Evolutionary conservation across 805 yeast genomes (phyloP), one percentile per base, ranked within the genome.

Genomic region (Starmerella asiatica): DNA sequence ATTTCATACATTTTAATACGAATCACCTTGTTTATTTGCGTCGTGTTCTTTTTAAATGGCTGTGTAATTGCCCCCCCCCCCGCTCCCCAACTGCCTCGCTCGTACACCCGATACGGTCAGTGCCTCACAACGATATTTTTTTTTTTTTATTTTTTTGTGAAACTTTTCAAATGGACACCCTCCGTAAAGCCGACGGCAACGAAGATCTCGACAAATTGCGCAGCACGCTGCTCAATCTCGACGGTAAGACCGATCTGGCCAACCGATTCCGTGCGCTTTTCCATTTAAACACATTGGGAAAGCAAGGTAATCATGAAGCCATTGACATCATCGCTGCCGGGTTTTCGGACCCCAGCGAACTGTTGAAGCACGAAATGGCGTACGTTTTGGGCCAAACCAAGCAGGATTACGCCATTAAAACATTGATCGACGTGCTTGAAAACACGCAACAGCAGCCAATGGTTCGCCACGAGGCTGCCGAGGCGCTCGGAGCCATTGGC

Each of bases 391-490:
- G 99, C 34, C 99, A 91, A 63, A 86, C 95, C 34, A 77, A 81
- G 58, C 86, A 86, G 63, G 56, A 76, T 50, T 61, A 72, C 41
- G 84, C 94, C 43, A 81, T 88, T 44, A 79, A 82, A 36, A 68
- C 75, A 36, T 69, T 91, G 45, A 71, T 83, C 58, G 68, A 69
- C 6, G 94, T 84, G 18, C 69, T 91, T 53, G 61, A 63, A 36
- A 76, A 78, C 58, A 55, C 57, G 19, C 49, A 65, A 14, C 67
- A 66, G 50, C 97, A 88, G 65, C 68, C 81, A 45, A 91, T 91
- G 97, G 99, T 91, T 28, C 79, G 99, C 61, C 99, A 91, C 60
- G 99, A 91, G 62, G 98, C 98, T 15, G 98, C 98, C 6, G 99
- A 91, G 63, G 98, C 97, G 32, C 68, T 91, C 40, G 99, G 98